Base-by-base conservation (phyloP, 345 rosid species). In the Eucalyptus melliodora region DNA sequence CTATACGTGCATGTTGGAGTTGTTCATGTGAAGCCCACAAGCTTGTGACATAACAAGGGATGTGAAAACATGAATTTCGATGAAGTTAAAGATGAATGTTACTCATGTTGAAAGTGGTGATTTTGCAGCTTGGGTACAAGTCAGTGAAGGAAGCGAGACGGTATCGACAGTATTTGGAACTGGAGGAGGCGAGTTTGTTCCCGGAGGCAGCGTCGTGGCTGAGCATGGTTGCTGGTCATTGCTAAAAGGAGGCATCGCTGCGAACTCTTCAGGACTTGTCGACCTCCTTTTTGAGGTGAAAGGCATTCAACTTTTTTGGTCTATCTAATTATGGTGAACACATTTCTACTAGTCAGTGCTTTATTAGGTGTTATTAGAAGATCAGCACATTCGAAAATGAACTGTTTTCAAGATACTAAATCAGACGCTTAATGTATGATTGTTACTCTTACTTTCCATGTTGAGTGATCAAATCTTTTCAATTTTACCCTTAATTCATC, bases 201-300 rank as follows among this genome's bases (percentile, higher is more conserved):
- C 30, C 44, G 95, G 90, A 6, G 98, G 97, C 86, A 81, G 90
- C 89, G 93, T 93, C 30, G 34, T 87, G 19, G 97, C 99, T 5
- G 90, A 90, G 80, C 72, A 92, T 23, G 93, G 97, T 23, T 97
- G 98, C 92, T 97, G 99, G 99, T 94, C 98, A 69, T 69, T 96
- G 89, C 92, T 96, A 27, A 95, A 96, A 94, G 98, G 97, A 31
- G 99, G 98, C 77, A 72, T 95, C 9, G 89, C 88, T 44, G 95
- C 97, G 11, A 90, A 96, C 89, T 91, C 92, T 92, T 91, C 96
- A 31, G 91, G 93, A 77, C 91, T 85, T 59, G 94, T 89, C 77
- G 93, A 96, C 40, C 89, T 96, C 88, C 89, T 93, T 86, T 92
- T 97, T 56, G 89, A 95, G 97, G 98, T 97, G 85, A 49, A 17